Conservation (phyloP, 1,284 basidiomycete genomes). For the Pseudozyma sp. region DNA sequence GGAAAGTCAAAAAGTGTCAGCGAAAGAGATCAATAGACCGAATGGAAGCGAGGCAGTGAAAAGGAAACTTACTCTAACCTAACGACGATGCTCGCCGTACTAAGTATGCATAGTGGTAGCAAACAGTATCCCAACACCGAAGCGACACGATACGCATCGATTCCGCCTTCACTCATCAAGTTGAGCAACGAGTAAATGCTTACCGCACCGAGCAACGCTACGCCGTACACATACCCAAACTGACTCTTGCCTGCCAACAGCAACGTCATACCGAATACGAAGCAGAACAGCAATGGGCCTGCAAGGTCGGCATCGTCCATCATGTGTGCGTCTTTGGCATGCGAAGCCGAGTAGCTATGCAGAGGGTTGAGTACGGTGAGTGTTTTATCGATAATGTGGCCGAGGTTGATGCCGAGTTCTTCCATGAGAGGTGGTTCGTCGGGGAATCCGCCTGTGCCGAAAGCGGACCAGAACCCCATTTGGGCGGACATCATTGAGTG, state of each 20-base stretch:
- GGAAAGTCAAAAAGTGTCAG: neutral
- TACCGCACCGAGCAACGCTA: conserved; percentile 91
- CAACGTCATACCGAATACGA: conserved; percentile 73
- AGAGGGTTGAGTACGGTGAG: conserved; percentile 95
- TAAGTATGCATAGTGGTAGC: conserved; percentile 95
- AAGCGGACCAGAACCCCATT: conserved; percentile 64
- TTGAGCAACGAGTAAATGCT: conserved; percentile 96
- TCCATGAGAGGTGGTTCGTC: conserved; percentile 68
- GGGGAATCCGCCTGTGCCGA: conserved; percentile 67
- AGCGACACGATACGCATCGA: conserved; percentile 94
- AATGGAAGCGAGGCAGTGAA: neutral
- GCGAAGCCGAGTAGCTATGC: conserved; percentile 74
- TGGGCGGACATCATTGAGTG: conserved; percentile 58
- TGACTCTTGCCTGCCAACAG: conserved; percentile 94
- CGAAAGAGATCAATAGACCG: neutral
- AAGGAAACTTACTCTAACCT: conserved; percentile 81
- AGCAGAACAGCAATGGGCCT: conserved; percentile 94
- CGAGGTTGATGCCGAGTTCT: conserved; percentile 96
- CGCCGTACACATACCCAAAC: conserved; percentile 98
- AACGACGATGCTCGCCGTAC: conserved; percentile 86
- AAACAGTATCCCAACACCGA: conserved; percentile 97
- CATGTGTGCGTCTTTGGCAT: conserved; percentile 80
- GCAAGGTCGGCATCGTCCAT: conserved; percentile 99
- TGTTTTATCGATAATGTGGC: conserved; percentile 92
- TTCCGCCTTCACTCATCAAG: conserved; percentile 94